Evolutionary conservation across 352 stramenopile species (phyloP), one percentile per base, ranked within the genome.

Genomic region (Bremia lactucae): DNA sequence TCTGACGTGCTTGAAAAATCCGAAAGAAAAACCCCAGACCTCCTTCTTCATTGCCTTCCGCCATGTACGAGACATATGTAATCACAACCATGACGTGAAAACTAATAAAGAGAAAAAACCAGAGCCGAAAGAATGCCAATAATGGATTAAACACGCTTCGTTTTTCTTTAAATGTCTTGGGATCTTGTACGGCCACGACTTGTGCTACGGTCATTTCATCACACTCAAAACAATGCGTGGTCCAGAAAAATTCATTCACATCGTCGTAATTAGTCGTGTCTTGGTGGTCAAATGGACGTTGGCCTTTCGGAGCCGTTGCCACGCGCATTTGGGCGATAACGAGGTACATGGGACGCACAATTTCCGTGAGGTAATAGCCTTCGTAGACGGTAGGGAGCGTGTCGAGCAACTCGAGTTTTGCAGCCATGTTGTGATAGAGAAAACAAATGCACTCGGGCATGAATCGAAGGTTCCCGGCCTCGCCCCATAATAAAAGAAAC

Each of bases 391-490:
- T 51, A 0, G 64, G 63, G 24, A 89, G 36, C 26, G 73, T 60
- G 13, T 83, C 62, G 7, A 87, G 18, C 25, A 76, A 68, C 15
- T 79, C 46, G 9, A 87, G 49, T 36, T 87, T 83, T 18, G 46
- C 56, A 1, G 73, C 67, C 65, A 93, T 72, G 18, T 68, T 69
- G 52, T 94, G 81, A 55, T 86, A 94, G 44, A 94, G 36, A 38
- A 90, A 94, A 69, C 81, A 94, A 19, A 94, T 67, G 46, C 77
- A 91, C 65, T 94, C 81, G 38, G 81, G 81, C 81, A 94, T 91
- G 55, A 90, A 89, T 19, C 81, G 76, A 19, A 94, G 31, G 42
- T 94, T 94, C 21, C 65, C 81, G 1, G 76, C 72, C 49, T 94
- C 81, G 4, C 81, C 81, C 81, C 81, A 94, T 19, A 94, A 55